Conservation (phyloP, 352 stramenopile species). For the Pythium pectinolyticum region DNA sequence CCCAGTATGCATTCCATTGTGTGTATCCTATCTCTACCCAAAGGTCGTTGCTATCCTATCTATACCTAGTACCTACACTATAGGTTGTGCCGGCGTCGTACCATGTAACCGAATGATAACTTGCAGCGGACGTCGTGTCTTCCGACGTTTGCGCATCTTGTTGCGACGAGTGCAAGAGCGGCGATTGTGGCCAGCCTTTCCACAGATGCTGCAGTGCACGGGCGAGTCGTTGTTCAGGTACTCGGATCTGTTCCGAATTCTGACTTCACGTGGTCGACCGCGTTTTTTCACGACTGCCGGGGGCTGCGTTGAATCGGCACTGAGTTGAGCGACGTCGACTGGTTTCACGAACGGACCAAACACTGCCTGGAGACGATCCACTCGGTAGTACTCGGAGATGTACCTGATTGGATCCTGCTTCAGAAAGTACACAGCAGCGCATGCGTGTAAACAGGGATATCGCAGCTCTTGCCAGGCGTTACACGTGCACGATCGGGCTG, state of each 20-base stretch:
- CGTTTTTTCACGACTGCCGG: conserved; percentile 6
- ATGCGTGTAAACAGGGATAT: conserved; percentile 24
- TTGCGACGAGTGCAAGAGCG: neutral
- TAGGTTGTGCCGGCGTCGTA: too few species aligned
- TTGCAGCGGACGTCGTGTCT: neutral
- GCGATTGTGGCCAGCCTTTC: neutral
- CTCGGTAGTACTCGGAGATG: conserved; percentile 15
- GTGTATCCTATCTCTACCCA: too few species aligned
- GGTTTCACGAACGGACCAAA: conserved; percentile 9
- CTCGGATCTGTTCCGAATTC: conserved; percentile 13
- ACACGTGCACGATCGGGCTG: conserved; percentile 1
- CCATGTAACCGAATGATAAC: too few species aligned
- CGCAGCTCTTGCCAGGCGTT: conserved; percentile 17
- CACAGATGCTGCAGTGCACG: conserved; percentile 5
- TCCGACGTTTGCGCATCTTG: neutral
- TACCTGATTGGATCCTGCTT: conserved; percentile 6
- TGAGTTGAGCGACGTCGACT: neutral
- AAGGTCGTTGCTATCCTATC: too few species aligned
- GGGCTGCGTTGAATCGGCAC: conserved; percentile 7
- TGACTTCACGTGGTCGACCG: neutral
- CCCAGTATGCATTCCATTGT: too few species aligned
- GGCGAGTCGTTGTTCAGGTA: conserved; percentile 17
- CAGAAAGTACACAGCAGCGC: conserved; percentile 8
- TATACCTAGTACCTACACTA: too few species aligned
- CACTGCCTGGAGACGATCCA: neutral